These are phyloP conservation scores for Plantago coronopus DNA, from an alignment of 305 asterid genomes.

Conservation along the genomic window DNA sequence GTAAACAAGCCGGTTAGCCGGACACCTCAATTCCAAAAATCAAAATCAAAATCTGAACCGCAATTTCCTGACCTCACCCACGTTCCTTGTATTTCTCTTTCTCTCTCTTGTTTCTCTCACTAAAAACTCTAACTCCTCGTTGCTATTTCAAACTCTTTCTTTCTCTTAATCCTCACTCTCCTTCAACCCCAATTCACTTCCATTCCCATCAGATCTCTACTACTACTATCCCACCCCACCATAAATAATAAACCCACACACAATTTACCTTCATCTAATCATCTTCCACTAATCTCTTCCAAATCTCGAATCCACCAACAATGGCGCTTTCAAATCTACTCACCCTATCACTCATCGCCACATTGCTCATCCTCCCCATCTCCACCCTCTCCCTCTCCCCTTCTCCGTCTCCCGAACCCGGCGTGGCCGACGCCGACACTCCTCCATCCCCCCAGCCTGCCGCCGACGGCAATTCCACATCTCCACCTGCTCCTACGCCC, in stretches of 20 bases:
- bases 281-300: not conserved
- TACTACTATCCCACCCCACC: not conserved
- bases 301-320: not conserved
- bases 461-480: constrained; percentile 2
- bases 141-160: not conserved
- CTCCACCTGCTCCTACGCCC: constrained; percentile 23
- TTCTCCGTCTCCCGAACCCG: constrained; percentile 33
- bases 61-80: constrained; percentile 10
- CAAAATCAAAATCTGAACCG: constrained; percentile 2
- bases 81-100: constrained; percentile 13
- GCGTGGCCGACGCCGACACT: constrained; percentile 17
- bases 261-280: not conserved
- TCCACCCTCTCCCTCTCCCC: constrained; percentile 31
- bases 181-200: not conserved
- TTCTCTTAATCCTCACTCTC: not conserved
- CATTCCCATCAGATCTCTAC: constrained; percentile 12
- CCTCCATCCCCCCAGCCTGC: constrained; percentile 25
- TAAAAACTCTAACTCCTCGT: not conserved
- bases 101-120: constrained; percentile 4
- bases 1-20: too few relatives aligned
- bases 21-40: too few relatives aligned
- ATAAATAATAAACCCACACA: not conserved
- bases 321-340: constrained; percentile 24
- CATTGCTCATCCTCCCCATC: constrained; percentile 22
- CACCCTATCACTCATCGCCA: constrained; percentile 19